Percentiles rank a stretch among this genome's conserved stretches.
These are phyloP conservation scores for Fusarium aywerte DNA, from an alignment of 2,329 filamentous ascomycete genomes.

Conservation along the genomic window DNA sequence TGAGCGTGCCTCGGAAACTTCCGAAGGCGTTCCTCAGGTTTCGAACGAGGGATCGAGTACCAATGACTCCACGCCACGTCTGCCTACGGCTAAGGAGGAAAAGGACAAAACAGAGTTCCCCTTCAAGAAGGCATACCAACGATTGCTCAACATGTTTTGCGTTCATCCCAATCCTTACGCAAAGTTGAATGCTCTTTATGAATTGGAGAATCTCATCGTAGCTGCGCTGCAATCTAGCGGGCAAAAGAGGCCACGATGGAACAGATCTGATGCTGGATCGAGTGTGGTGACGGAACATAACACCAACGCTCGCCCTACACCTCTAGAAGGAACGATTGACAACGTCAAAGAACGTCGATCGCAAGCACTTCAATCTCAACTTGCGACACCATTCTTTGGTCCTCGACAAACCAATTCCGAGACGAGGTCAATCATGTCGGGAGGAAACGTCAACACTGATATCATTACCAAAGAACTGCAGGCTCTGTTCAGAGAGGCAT, in stretches of 20 bases:
- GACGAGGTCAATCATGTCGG: conserved; percentile 61
- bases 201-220: conserved; percentile 83
- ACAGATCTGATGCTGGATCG: conserved; percentile 52
- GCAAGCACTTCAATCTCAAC: conserved; percentile 55
- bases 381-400: conserved; percentile 49
- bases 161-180: conserved; percentile 87
- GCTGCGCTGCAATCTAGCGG: conserved; percentile 68
- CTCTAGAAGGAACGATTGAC: conserved; percentile 74
- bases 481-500: conserved; percentile 72
- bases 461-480: conserved; percentile 74
- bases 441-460: conserved; percentile 66
- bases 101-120: conserved; percentile 69
- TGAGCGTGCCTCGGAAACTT: conserved; percentile 54
- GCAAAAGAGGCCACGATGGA: conserved; percentile 51
- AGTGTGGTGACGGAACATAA: conserved; percentile 50
- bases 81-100: conserved; percentile 42
- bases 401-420: conserved; percentile 59
- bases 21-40: conserved; percentile 51
- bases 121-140: conserved; percentile 81
- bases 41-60: conserved; percentile 55
- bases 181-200: conserved; percentile 85
- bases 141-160: conserved; percentile 85
- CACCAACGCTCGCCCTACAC: conserved; percentile 54
- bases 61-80: conserved; percentile 44
- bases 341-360: conserved; percentile 75